Base-by-base conservation (phyloP, 306 rosid species). In the Hylodesmum podocarpum region DNA sequence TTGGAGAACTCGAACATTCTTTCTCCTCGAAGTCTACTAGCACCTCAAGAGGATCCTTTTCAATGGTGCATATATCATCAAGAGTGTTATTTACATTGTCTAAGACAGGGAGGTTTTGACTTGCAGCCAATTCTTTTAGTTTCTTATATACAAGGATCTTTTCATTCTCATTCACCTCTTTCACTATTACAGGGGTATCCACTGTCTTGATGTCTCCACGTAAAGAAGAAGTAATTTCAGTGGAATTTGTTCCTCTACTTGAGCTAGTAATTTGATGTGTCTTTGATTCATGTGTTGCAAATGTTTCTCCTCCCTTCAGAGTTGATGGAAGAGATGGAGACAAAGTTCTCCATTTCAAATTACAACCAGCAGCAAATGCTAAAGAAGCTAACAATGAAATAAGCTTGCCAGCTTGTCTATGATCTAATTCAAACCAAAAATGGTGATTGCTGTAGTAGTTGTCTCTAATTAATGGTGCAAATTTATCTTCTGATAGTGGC, bases 351-450 rank as follows among this genome's bases (percentile, higher is more conserved):
- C 81, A 15, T 57, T 78, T 88, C 43, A 53, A 27, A 25, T 82
- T 70, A 73, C 8, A 67, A 72, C 84, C 73, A 0, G 88, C 83
- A 47, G 88, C 71, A 16, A 89, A 62, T 24, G 84, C 79, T 5
- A 66, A 39, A 82, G 96, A 86, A 2, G 79, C 70, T 34, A 95
- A 72, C 5, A 84, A 54, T 55, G 85, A 84, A 27, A 80, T 72
- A 72, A 95, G 72, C 79, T 80, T 88, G 62, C 14, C 86, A 70
- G 96, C 25, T 81, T 95, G 97, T 51, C 75, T 85, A 18, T 84
- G 89, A 75, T 95, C 97, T 24, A 95, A 90, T 75, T 92, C 97
- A 81, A 95, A 95, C 90, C 96, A 86, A 85, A 95, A 95, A 69
- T 86, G 88, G 70, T 33, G 66, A 3, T 16, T 22, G 4, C 1